Percentiles rank a stretch among this genome's conserved stretches.
Evolutionary conservation across 768 basidiomycete genomes (phyloP).

Genomic region (Clitopilus hobsonii): DNA sequence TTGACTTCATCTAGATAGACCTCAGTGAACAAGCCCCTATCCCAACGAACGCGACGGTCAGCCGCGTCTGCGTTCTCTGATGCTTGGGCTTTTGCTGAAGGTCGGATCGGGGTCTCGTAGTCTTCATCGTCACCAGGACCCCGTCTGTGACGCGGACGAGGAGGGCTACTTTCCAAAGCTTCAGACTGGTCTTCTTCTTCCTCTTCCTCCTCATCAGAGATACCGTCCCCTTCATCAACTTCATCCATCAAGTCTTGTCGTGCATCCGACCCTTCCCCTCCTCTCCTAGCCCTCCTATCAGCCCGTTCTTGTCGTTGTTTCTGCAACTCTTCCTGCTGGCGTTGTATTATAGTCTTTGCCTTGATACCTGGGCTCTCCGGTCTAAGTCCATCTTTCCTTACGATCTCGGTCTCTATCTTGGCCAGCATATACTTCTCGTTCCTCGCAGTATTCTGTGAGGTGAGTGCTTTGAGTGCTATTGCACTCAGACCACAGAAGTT

Average conservation of each 20-base stretch:
- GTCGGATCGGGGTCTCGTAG: constrained; percentile 60
- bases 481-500: constrained; percentile 65
- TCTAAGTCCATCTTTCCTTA: constrained; percentile 62
- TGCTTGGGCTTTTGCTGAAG: constrained; percentile 35
- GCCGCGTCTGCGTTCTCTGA: constrained; percentile 32
- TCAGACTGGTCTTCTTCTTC: constrained; percentile 20
- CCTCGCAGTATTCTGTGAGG: constrained; percentile 62
- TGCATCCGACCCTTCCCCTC: constrained; percentile 21
- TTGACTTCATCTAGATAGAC: constrained; percentile 62
- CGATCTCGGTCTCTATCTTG: constrained; percentile 63
- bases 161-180: constrained; percentile 13
- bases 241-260: constrained; percentile 20
- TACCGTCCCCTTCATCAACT: constrained; percentile 22
- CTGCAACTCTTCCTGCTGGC: constrained; percentile 59
- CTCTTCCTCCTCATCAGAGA: constrained; percentile 15
- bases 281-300: constrained; percentile 49
- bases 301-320: constrained; percentile 55
- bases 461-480: constrained; percentile 64
- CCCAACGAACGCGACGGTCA: constrained; percentile 71
- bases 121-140: constrained; percentile 83
- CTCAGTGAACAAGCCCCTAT: constrained; percentile 58
- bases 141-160: constrained; percentile 39
- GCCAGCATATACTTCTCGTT: constrained; percentile 66
- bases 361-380: constrained; percentile 81
- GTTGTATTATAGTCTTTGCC: constrained; percentile 62